phyloP scores from a whole-genome alignment of 1,284 basidiomycete genomes.

The Erythrobasidium hasegawianum region DNA sequence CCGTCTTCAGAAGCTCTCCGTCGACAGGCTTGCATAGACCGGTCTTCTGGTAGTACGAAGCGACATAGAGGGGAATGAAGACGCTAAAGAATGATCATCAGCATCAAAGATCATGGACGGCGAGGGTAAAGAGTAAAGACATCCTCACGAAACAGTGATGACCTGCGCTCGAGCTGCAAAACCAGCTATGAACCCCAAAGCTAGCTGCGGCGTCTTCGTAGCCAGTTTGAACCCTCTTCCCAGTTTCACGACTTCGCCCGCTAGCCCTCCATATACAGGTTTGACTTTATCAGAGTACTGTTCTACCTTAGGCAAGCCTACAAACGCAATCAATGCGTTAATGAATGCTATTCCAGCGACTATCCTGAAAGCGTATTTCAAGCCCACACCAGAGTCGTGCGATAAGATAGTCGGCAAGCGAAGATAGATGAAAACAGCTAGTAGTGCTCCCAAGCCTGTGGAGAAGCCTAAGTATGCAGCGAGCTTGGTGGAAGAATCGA shows the following conservation, averaged over 20 bases:
- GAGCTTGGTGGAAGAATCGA: conserved; percentile 14
- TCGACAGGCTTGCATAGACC: conserved; percentile 15
- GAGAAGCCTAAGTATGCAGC: conserved; percentile 39
- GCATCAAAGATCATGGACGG: neutral
- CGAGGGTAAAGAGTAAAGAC: neutral
- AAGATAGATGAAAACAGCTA: conserved; percentile 42
- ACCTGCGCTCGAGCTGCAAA: conserved; percentile 37
- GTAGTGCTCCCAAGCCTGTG: conserved; percentile 37
- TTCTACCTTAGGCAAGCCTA: conserved; percentile 3
- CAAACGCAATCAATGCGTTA: conserved; percentile 12
- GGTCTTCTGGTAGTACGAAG: conserved; percentile 17
- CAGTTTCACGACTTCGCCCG: conserved; percentile 12
- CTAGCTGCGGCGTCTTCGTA: conserved; percentile 16
- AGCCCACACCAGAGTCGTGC: neutral
- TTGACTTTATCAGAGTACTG: neutral
- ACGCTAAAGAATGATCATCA: conserved; percentile 35
- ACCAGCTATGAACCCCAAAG: conserved; percentile 34
- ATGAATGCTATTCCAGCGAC: conserved; percentile 21
- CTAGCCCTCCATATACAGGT: neutral
- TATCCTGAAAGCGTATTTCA: conserved; percentile 19
- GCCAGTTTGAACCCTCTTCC: conserved; percentile 36
- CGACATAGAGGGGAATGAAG: conserved; percentile 39
- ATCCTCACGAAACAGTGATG: conserved; percentile 20
- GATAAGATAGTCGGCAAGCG: conserved; percentile 34
- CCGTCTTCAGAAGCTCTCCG: conserved; percentile 7